Evolutionary conservation across 1,284 basidiomycete genomes (phyloP).

Genomic region (Tilletia caries): DNA sequence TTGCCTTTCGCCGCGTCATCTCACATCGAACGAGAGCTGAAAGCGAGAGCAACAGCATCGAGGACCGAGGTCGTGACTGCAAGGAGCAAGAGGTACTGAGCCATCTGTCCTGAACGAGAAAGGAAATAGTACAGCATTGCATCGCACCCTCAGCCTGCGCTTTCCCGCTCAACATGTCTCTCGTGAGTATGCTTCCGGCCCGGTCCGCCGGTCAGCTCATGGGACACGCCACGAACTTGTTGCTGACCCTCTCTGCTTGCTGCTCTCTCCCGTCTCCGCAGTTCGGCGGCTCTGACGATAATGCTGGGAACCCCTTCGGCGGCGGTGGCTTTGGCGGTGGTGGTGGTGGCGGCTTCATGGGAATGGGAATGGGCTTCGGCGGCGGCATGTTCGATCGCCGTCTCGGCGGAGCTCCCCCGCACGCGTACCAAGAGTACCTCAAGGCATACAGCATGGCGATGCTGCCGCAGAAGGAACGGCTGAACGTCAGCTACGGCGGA

Average conservation of each 20-base stretch:
- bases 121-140: too few relatives aligned
- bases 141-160: too few relatives aligned
- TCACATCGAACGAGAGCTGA: neutral
- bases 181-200: neutral
- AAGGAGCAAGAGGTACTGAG: too few relatives aligned
- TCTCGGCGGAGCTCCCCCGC: slow-evolving; percentile 14
- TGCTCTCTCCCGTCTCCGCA: neutral
- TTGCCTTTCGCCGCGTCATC: neutral
- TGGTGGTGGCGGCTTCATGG: neutral
- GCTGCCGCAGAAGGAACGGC: slow-evolving; percentile 74
- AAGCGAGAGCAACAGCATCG: too few relatives aligned
- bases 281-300: slow-evolving; percentile 8
- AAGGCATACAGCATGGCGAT: slow-evolving; percentile 77
- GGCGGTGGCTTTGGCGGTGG: neutral
- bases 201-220: neutral
- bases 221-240: neutral
- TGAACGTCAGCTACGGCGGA: slow-evolving; percentile 89
- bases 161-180: neutral
- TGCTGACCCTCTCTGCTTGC: neutral
- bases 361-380: slow-evolving; percentile 9
- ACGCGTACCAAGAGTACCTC: slow-evolving; percentile 50
- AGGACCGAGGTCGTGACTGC: too few relatives aligned
- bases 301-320: slow-evolving; percentile 1
- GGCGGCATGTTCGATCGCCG: neutral
- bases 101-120: too few relatives aligned